phyloP scores from a whole-genome alignment of 2,329 filamentous ascomycete species.

The Pseudopithomyces chartarum region DNA sequence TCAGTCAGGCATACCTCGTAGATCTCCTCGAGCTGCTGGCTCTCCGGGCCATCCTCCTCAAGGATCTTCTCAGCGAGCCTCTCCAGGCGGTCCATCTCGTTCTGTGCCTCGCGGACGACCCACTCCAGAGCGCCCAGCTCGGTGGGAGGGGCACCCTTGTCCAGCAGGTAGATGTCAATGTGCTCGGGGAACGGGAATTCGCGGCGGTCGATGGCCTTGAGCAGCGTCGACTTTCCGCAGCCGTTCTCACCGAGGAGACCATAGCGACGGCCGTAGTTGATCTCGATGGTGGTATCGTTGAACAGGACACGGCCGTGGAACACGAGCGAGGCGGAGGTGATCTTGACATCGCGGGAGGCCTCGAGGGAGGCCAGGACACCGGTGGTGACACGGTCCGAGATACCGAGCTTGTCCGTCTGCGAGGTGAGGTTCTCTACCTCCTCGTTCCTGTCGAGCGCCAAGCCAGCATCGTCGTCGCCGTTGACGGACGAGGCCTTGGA shows the following conservation, averaged over 20 bases:
- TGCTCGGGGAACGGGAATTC: constrained; percentile 96
- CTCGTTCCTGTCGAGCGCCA: constrained; percentile 67
- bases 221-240: constrained; percentile 96
- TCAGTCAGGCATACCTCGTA: constrained; percentile 75
- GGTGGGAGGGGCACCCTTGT: constrained; percentile 90
- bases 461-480: constrained; percentile 76
- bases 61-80: constrained; percentile 86
- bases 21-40: constrained; percentile 85
- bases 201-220: constrained; percentile 91
- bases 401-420: constrained; percentile 94
- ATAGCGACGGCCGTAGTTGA: constrained; percentile 91
- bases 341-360: constrained; percentile 93
- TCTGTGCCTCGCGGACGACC: constrained; percentile 94
- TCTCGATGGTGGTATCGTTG: constrained; percentile 89
- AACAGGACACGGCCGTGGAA: constrained; percentile 98
- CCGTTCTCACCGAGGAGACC: constrained; percentile 98
- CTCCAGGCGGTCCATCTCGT: constrained; percentile 89
- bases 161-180: constrained; percentile 97
- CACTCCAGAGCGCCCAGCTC: constrained; percentile 93
- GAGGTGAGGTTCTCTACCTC: constrained; percentile 87
- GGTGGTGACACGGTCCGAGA: constrained; percentile 97
- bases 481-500: constrained; percentile 70
- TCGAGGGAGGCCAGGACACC: constrained; percentile 88
- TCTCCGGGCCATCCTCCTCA: constrained; percentile 90
- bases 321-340: constrained; percentile 88